Base-by-base conservation (phyloP, 2,329 filamentous ascomycete genomes). In the Ophiostoma populinum region DNA sequence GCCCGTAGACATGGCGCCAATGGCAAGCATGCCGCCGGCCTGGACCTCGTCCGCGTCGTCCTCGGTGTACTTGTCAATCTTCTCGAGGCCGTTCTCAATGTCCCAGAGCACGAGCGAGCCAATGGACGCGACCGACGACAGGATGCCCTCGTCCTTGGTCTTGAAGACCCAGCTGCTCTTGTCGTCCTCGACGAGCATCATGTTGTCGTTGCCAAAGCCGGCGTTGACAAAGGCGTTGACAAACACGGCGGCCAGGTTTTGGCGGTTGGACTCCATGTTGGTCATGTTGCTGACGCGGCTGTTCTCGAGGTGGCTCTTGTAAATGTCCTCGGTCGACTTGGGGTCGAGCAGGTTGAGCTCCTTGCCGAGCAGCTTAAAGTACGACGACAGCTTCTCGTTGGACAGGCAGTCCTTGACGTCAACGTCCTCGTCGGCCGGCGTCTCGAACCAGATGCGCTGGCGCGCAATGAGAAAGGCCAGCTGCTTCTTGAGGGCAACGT, bases 121-220 rank as follows among this genome's bases (percentile, higher is more conserved):
- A 46, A 94, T 61, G 1, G 90, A 95, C 5, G 92, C 92, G 25
- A 92, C 80, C 1, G 87, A 94, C 2, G 90, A 95, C 57, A 93
- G 69, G 85, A 93, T 93, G 43, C 90, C 90, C 49, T 94, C 86
- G 27, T 92, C 85, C 59, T 98, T 98, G 15, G 92, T 95, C 64
- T 95, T 98, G 83, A 85, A 98, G 5, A 98, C 82, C 87, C 90
- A 98, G 43, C 79, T 81, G 47, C 80, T 76, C 61, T 92, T 92
- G 43, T 85, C 77, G 40, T 81, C 77, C 15, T 90, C 79, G 27
- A 83, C 77, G 39, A 95, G 64, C 87, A 98, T 94, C 72, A 98
- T 80, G 65, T 94, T 95, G 56, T 98, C 90, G 39, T 86, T 80
- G 28, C 85, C 81, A 47, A 85, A 98, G 21, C 90, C 90, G 35